Percentiles rank a stretch among this genome's conserved stretches.
These are phyloP conservation scores for Crithidia fasciculata DNA, from an alignment of 208 protist genomes.

Conservation along the genomic window DNA sequence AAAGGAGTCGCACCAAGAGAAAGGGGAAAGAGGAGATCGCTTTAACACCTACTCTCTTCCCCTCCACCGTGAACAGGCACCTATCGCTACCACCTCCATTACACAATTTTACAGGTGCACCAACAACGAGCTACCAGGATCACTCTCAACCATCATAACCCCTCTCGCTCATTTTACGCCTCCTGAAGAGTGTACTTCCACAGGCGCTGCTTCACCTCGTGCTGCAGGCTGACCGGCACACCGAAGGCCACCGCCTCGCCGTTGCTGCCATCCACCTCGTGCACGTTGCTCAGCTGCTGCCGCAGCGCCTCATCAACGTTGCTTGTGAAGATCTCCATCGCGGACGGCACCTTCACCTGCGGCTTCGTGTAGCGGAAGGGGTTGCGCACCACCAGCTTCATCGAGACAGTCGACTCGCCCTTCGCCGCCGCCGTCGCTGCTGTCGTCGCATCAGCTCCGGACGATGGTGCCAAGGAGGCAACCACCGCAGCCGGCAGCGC, in stretches of 20 bases:
- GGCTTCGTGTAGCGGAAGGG: slow-evolving; percentile 71
- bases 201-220: slow-evolving; percentile 74
- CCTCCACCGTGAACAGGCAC: no score
- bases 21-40: no score
- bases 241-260: slow-evolving; percentile 69
- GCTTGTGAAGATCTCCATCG: slow-evolving; percentile 65
- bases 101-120: not conserved
- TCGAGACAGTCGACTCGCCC: slow-evolving; percentile 11
- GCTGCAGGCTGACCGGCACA: slow-evolving; percentile 43
- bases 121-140: not conserved
- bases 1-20: no score
- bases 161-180: slow-evolving; percentile 11
- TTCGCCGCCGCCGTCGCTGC: not conserved
- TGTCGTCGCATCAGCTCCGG: not conserved
- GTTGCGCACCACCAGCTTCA: slow-evolving; percentile 71
- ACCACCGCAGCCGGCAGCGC: slow-evolving; percentile 31
- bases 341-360: slow-evolving; percentile 53
- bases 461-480: not conserved
- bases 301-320: slow-evolving; percentile 40
- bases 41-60: no score
- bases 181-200: slow-evolving; percentile 89
- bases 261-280: slow-evolving; percentile 33
- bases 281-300: slow-evolving; percentile 29
- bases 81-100: no score
- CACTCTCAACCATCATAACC: not conserved